phyloP scores from a whole-genome alignment of 176 grass and related monocot genomes.

The Puccinellia tenuiflora region DNA sequence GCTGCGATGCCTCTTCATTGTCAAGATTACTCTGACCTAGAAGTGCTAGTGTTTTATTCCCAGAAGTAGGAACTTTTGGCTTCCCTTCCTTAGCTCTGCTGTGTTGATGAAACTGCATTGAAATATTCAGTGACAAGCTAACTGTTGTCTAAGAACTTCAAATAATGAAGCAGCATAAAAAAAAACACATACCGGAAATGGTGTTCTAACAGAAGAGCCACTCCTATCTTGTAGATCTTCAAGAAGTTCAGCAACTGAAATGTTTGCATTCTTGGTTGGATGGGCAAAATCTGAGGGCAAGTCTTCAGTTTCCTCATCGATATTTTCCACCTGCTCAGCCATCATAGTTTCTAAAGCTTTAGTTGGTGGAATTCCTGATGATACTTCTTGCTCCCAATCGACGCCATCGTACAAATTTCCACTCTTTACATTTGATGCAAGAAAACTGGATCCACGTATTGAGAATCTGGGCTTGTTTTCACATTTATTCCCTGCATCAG shows the following conservation, averaged over 20 bases:
- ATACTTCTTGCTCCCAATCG: constrained; percentile 25
- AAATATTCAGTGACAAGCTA: constrained; percentile 21
- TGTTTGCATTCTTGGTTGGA: constrained; percentile 36
- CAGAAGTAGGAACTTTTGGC: constrained; percentile 15
- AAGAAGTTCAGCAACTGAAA: constrained; percentile 82
- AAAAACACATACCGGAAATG: constrained; percentile 47
- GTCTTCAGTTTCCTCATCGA: constrained; percentile 43
- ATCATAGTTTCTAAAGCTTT: constrained; percentile 28
- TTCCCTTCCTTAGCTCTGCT: constrained; percentile 30
- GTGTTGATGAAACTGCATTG: constrained; percentile 30
- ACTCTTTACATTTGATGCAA: constrained; percentile 24
- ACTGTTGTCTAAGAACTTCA: constrained; percentile 8
- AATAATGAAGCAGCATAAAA: constrained; percentile 20
- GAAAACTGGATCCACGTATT: constrained; percentile 26
- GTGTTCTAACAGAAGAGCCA: constrained; percentile 28
- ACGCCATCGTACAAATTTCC: constrained; percentile 17
- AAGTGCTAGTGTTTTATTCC: constrained; percentile 40
- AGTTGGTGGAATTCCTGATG: constrained; percentile 16
- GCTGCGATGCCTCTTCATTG: constrained; percentile 56
- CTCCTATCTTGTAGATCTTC: constrained; percentile 72
- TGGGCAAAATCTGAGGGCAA: constrained; percentile 23
- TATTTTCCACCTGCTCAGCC: constrained; percentile 36
- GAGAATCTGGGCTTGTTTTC: constrained; percentile 60
- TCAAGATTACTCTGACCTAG: constrained; percentile 58
- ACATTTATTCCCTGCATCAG: constrained; percentile 40